A percentile compares a stretch with the other conserved stretches of the same genome.
Conservation (phyloP, 768 basidiomycete species). For the Kwoniella sp. region DNA sequence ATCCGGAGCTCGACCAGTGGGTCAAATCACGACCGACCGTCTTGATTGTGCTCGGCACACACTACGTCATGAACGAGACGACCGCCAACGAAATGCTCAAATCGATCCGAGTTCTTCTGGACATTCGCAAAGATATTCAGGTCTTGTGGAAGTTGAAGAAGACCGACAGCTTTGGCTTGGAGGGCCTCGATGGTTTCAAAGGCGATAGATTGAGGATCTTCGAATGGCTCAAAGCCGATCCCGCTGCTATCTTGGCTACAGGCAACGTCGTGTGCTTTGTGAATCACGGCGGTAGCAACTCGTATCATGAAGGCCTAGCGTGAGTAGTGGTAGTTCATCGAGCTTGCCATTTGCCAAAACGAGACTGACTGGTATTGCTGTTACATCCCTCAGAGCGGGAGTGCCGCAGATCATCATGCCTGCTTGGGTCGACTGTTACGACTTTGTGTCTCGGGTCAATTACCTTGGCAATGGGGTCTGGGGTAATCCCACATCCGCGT, state of each 20-base stretch:
- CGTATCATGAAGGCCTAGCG: conserved; percentile 20
- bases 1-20: conserved; percentile 29
- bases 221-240: conserved; percentile 33
- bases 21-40: conserved; percentile 16
- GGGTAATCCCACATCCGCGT: conserved; percentile 21
- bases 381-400: conserved; percentile 1
- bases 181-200: background rate
- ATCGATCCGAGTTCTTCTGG: conserved; percentile 22
- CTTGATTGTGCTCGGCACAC: conserved; percentile 34
- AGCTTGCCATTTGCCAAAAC: background rate
- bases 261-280: conserved; percentile 7
- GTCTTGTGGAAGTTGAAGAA: conserved; percentile 32
- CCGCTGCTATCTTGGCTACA: conserved; percentile 24
- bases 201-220: conserved; percentile 30
- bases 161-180: conserved; percentile 18
- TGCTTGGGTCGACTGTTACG: conserved; percentile 26
- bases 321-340: too few species aligned
- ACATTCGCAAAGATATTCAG: conserved; percentile 25
- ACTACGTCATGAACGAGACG: conserved; percentile 4
- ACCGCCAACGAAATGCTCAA: conserved; percentile 18
- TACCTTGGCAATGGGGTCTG: conserved; percentile 25
- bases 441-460: conserved; percentile 8
- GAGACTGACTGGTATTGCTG: background rate
- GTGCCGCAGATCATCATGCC: conserved; percentile 18
- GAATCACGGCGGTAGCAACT: conserved; percentile 19